phyloP scores from a whole-genome alignment of 2,329 filamentous ascomycete species.

The Rhexocercosporidium sp. region DNA sequence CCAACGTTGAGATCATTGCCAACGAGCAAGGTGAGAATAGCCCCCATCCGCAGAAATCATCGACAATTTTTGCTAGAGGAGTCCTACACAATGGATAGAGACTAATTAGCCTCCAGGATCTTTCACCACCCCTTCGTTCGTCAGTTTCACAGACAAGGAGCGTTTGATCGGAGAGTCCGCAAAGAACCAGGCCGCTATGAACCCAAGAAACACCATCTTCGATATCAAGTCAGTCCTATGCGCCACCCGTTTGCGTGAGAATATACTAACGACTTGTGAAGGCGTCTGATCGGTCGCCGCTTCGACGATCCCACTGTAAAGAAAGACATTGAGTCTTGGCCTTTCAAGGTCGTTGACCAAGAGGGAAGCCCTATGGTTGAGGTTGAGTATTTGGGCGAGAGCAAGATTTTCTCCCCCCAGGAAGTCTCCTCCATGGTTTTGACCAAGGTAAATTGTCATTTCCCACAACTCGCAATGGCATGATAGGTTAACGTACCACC shows the following conservation, averaged over 20 bases:
- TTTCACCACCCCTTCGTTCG: conserved; percentile 98
- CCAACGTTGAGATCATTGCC: conserved; percentile 89
- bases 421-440: conserved; percentile 99
- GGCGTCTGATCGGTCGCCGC: conserved; percentile 96
- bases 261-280: conserved; percentile 45
- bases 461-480: not conserved
- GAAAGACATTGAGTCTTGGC: conserved; percentile 98
- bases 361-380: conserved; percentile 88
- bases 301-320: conserved; percentile 96
- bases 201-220: conserved; percentile 97
- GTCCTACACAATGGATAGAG: not conserved
- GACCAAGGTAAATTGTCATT: conserved; percentile 74
- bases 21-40: conserved; percentile 45
- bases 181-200: conserved; percentile 99
- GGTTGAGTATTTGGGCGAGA: conserved; percentile 89
- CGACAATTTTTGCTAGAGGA: not conserved
- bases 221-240: conserved; percentile 84
- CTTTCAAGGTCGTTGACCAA: conserved; percentile 96
- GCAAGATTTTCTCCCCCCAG: conserved; percentile 95
- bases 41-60: not conserved
- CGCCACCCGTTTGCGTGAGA: not conserved
- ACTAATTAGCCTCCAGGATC: conserved; percentile 1
- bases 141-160: conserved; percentile 98
- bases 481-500: conserved; percentile 3
- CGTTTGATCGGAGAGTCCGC: conserved; percentile 98